Evolutionary conservation across 2,329 filamentous ascomycete genomes (phyloP).

Genomic region (Alternaria postmessia): DNA sequence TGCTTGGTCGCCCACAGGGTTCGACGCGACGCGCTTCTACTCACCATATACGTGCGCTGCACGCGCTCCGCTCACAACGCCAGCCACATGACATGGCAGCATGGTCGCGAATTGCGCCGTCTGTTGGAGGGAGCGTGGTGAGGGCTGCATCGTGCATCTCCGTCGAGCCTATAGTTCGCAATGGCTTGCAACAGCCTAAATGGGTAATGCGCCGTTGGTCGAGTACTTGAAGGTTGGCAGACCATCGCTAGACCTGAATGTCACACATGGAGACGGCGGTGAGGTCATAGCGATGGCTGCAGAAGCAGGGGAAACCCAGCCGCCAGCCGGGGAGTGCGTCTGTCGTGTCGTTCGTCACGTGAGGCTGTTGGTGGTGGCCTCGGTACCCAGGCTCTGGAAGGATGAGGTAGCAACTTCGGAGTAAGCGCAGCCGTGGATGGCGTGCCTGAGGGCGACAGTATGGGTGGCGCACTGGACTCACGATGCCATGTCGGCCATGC

Average conservation of each 20-base stretch:
- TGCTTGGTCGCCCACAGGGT: constrained; percentile 10
- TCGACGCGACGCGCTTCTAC: constrained; percentile 11
- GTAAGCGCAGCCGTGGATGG: constrained; percentile 13
- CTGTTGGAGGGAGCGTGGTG: constrained; percentile 21
- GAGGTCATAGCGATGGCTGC: constrained; percentile 26
- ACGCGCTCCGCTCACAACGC: constrained; percentile 14
- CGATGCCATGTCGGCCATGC: constrained; percentile 31
- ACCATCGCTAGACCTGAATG: constrained; percentile 21
- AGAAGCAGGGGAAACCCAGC: constrained; percentile 23
- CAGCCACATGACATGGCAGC: constrained; percentile 14
- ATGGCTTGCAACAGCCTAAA: constrained; percentile 41
- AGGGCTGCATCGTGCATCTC: constrained; percentile 29
- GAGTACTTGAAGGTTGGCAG: constrained; percentile 34
- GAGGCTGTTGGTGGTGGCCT: constrained; percentile 6
- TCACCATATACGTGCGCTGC: constrained; percentile 13
- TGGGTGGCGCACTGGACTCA: constrained; percentile 1
- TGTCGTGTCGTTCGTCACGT: constrained; percentile 23
- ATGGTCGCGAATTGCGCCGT: constrained; percentile 11
- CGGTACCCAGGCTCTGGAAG: neutral
- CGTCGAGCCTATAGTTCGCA: constrained; percentile 27
- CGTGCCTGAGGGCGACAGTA: constrained; percentile 9
- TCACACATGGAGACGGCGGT: constrained; percentile 16
- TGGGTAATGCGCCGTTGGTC: constrained; percentile 38
- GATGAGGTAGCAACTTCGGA: constrained; percentile 1
- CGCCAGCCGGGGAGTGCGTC: constrained; percentile 10